These are phyloP conservation scores for Phytophthora pistaciae DNA, from an alignment of 352 stramenopile species.

Conservation along the genomic window DNA sequence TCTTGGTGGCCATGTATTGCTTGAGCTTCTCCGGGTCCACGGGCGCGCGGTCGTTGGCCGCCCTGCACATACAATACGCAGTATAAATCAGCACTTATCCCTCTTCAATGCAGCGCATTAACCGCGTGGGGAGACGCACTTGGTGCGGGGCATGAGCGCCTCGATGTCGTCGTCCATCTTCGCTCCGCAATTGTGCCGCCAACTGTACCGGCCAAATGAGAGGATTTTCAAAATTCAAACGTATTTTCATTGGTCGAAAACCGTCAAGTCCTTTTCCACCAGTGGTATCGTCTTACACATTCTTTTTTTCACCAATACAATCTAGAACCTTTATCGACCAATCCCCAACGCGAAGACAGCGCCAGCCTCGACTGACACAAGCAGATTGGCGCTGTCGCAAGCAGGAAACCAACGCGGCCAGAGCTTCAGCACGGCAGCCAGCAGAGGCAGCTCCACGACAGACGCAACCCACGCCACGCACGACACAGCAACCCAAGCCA, in stretches of 20 bases:
- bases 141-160: constrained; percentile 77
- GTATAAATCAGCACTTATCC: neutral
- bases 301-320: too few species aligned
- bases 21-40: constrained; percentile 64
- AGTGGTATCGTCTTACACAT: constrained; percentile 14
- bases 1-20: constrained; percentile 67
- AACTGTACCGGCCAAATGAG: neutral
- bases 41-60: constrained; percentile 49
- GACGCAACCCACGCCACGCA: too few species aligned
- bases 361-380: constrained; percentile 20
- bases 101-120: neutral
- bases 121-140: constrained; percentile 35
- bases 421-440: neutral
- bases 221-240: constrained; percentile 31
- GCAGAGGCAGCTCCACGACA: too few species aligned
- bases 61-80: constrained; percentile 26
- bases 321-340: neutral
- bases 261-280: constrained; percentile 2
- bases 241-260: constrained; percentile 19
- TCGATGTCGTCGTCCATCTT: constrained; percentile 62
- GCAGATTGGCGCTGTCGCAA: constrained; percentile 23
- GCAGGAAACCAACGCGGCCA: constrained; percentile 1
- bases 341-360: constrained; percentile 14
- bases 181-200: neutral
- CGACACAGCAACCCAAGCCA: too few species aligned